These are phyloP conservation scores for Arachnomyces sp. DNA, from an alignment of 2,329 filamentous ascomycete genomes.

Conservation along the genomic window DNA sequence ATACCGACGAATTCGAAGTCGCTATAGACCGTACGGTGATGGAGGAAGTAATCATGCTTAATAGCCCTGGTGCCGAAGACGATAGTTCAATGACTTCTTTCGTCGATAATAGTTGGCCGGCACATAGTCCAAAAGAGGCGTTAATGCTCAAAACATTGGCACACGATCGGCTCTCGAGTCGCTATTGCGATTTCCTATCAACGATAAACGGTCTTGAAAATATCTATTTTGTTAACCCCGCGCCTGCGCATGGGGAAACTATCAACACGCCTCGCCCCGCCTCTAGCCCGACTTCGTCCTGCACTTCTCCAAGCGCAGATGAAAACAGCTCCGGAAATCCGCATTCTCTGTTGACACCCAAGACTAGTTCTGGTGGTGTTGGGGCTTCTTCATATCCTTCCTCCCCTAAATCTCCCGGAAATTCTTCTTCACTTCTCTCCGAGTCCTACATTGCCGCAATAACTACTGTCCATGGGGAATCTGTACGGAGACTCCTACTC, in stretches of 20 bases:
- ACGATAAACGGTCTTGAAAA: conserved; percentile 39
- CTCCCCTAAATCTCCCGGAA: conserved; percentile 6
- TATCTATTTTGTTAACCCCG: conserved; percentile 44
- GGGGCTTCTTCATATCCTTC: background rate
- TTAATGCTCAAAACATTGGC: conserved; percentile 41
- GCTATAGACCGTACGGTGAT: conserved; percentile 35
- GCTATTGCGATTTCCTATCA: conserved; percentile 36
- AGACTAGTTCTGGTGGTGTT: background rate
- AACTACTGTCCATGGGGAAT: conserved; percentile 42
- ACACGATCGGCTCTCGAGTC: conserved; percentile 40
- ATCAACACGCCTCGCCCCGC: conserved; percentile 20
- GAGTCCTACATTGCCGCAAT: conserved; percentile 45
- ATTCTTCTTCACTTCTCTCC: conserved; percentile 17
- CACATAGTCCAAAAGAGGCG: conserved; percentile 19
- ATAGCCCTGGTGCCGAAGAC: conserved; percentile 40
- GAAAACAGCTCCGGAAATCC: no score
- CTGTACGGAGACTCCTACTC: conserved; percentile 49
- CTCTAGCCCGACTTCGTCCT: background rate
- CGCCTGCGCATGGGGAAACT: conserved; percentile 21
- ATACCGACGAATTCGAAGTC: conserved; percentile 39
- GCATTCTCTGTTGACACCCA: no score
- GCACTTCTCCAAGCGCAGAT: no score
- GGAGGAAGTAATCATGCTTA: conserved; percentile 47
- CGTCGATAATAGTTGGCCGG: conserved; percentile 48
- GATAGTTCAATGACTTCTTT: conserved; percentile 39